phyloP scores from a whole-genome alignment of 179 eudicot genomes.

The Silene vulgaris region DNA sequence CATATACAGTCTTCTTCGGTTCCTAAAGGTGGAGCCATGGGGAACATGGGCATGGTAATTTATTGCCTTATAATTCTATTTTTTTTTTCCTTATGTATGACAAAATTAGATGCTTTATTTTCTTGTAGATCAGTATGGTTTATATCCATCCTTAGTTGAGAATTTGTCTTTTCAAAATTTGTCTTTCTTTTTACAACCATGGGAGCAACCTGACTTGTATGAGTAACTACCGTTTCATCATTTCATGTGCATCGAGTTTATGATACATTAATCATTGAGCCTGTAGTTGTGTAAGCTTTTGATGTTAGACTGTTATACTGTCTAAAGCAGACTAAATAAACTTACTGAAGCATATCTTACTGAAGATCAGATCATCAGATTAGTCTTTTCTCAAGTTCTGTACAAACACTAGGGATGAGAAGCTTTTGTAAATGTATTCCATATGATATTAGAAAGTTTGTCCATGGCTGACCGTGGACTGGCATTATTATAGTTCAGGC shows the following conservation, averaged over 20 bases:
- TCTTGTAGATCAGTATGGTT: neutral
- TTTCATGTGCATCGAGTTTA: neutral
- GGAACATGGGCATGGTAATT: conserved; percentile 98
- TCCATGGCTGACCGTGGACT: neutral
- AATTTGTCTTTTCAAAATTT: neutral
- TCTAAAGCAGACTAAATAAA: neutral
- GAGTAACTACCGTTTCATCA: neutral
- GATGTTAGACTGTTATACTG: neutral
- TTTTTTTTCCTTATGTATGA: neutral
- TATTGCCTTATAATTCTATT: neutral
- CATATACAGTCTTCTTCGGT: conserved; percentile 87
- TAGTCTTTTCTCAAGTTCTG: neutral
- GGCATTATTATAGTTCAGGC: neutral
- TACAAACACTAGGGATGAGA: neutral
- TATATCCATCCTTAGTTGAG: neutral
- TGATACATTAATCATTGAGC: neutral
- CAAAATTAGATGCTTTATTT: neutral
- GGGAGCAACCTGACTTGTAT: neutral
- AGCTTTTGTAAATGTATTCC: neutral
- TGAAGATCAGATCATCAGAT: neutral
- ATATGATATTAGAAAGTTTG: neutral
- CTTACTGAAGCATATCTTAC: neutral
- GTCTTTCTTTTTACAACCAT: neutral
- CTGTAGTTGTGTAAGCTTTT: neutral
- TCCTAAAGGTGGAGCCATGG: conserved; percentile 96